phyloP scores from a whole-genome alignment of 176 grass and related monocot species.

The Cocos nucifera region DNA sequence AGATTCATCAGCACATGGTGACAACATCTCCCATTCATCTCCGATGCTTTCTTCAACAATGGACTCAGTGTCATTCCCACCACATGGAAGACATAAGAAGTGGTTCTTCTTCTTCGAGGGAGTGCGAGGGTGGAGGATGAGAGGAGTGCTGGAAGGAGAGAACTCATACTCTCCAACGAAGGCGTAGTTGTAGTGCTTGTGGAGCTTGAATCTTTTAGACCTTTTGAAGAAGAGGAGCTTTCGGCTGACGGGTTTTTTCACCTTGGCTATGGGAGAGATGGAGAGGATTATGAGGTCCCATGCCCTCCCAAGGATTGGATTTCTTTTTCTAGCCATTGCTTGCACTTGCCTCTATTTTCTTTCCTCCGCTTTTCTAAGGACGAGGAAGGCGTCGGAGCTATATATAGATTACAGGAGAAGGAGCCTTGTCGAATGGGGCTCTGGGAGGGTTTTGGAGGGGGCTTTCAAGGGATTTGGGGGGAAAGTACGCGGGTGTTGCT shows the following conservation, averaged over 20 bases:
- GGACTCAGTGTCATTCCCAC: conserved; percentile 21
- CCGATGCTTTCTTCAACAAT: conserved; percentile 28
- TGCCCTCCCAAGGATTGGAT: conserved; percentile 40
- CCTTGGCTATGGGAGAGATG: conserved; percentile 39
- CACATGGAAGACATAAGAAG: conserved; percentile 37
- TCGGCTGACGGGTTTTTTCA: conserved; percentile 20
- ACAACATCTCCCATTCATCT: conserved; percentile 4
- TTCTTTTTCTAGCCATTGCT: conserved; percentile 22
- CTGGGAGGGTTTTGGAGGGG: no score
- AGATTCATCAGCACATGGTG: neutral
- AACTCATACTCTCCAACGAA: conserved; percentile 86
- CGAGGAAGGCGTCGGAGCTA: no score
- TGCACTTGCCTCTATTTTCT: no score
- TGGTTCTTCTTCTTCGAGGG: conserved; percentile 14
- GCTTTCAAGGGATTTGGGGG: no score
- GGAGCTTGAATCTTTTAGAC: conserved; percentile 35
- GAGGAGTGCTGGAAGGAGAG: conserved; percentile 58
- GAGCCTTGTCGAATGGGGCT: no score
- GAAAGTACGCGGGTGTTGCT: no score
- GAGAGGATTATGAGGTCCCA: conserved; percentile 41
- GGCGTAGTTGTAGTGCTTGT: conserved; percentile 62
- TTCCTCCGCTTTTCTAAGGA: no score
- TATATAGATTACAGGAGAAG: no score
- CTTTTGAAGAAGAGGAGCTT: conserved; percentile 62
- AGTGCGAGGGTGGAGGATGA: conserved; percentile 25